These are phyloP conservation scores for Candida awuae DNA, from an alignment of 805 yeast species.

Conservation along the genomic window DNA sequence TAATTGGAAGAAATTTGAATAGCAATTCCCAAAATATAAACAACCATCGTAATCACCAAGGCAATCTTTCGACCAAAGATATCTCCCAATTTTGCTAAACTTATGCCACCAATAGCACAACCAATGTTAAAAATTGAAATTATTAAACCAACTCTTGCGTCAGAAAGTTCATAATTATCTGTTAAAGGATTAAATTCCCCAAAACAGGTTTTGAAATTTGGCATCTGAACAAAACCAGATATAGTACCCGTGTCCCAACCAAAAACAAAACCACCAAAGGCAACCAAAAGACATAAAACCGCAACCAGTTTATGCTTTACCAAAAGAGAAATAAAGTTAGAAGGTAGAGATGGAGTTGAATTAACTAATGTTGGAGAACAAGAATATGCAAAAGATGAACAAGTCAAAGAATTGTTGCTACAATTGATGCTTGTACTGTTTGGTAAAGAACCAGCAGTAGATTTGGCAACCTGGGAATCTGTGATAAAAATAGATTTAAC, in stretches of 20 bases:
- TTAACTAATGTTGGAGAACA: no score
- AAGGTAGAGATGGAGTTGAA: no score
- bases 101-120: conserved; percentile 62
- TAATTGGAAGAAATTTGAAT: conserved; percentile 47
- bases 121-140: conserved; percentile 64
- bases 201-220: conserved; percentile 43
- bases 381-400: no score
- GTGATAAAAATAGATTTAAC: no score
- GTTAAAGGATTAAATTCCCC: conserved; percentile 32
- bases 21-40: conserved; percentile 51
- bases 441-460: no score
- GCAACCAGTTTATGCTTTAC: conserved; percentile 16
- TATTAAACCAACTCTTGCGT: conserved; percentile 48
- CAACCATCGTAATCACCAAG: conserved; percentile 39
- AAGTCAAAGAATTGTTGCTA: no score
- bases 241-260: conserved; percentile 77
- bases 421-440: no score
- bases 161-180: conserved; percentile 37
- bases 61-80: conserved; percentile 50
- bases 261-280: conserved; percentile 71
- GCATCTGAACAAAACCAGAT: conserved; percentile 61
- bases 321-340: neutral
- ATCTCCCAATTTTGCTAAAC: conserved; percentile 49
- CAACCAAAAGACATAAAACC: conserved; percentile 43
- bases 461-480: no score